phyloP scores from a whole-genome alignment of 805 yeast species.

The Komagataella mondaviorum region DNA sequence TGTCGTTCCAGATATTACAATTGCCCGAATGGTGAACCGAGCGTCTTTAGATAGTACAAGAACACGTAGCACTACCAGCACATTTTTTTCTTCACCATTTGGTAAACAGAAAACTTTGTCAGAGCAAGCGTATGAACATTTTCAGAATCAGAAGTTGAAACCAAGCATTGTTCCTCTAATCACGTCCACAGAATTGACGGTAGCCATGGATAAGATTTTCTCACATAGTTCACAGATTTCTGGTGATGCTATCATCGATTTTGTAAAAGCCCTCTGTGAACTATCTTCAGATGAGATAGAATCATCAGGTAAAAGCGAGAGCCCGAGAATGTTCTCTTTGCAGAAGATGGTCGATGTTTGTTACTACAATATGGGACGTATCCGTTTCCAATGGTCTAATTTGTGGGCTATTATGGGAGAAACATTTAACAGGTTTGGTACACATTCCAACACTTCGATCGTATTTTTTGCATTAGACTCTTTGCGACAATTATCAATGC shows the following conservation, averaged over 20 bases:
- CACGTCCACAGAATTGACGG: constrained; percentile 56
- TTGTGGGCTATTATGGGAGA: constrained; percentile 91
- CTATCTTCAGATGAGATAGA: constrained; percentile 88
- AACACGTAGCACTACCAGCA: constrained; percentile 21
- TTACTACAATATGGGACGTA: constrained; percentile 93
- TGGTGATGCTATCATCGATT: constrained; percentile 77
- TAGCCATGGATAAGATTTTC: constrained; percentile 77
- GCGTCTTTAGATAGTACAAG: constrained; percentile 39
- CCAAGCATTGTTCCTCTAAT: constrained; percentile 43
- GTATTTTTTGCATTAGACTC: constrained; percentile 91
- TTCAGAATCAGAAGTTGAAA: constrained; percentile 55
- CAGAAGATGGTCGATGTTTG: constrained; percentile 96
- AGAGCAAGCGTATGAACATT: constrained; percentile 58
- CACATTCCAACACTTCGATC: constrained; percentile 62
- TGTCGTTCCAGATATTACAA: constrained; percentile 72
- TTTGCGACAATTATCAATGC: constrained; percentile 78
- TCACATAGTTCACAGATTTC: constrained; percentile 67
- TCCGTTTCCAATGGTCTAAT: constrained; percentile 92
- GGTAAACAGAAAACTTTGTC: constrained; percentile 31
- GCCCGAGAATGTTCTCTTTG: constrained; percentile 84
- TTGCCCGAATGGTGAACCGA: constrained; percentile 54
- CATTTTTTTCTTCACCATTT: constrained; percentile 34
- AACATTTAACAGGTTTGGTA: constrained; percentile 75
- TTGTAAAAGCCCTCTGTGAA: constrained; percentile 75
- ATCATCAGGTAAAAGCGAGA: constrained; percentile 65